Conservation (phyloP, 1,139 yeast genomes). For the Blastobotrys niveus region DNA sequence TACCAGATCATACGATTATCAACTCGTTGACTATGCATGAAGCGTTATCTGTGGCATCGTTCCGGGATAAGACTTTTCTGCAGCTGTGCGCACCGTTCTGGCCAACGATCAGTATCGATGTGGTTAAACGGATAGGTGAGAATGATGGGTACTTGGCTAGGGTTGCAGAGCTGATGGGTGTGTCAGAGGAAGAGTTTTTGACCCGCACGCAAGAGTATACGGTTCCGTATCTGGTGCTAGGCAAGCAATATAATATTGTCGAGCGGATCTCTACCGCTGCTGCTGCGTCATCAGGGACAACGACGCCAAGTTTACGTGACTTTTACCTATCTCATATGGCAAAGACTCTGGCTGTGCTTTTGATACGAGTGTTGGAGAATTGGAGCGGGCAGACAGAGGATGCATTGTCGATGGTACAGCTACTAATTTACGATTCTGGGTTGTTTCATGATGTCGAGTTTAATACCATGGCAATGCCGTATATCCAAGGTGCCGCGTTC, state of each 20-base stretch:
- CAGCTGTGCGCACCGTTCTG: conserved; percentile 73
- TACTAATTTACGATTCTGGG: conserved; percentile 28
- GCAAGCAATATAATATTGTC: conserved; percentile 57
- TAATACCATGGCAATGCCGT: conserved; percentile 36
- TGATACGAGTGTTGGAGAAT: conserved; percentile 21
- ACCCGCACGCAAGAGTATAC: conserved; percentile 67
- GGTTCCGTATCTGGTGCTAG: conserved; percentile 67
- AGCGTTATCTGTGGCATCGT: conserved; percentile 43
- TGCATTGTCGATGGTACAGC: conserved; percentile 41
- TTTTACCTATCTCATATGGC: conserved; percentile 36
- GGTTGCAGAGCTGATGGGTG: conserved; percentile 60
- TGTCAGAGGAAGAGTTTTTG: conserved; percentile 57
- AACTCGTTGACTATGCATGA: conserved; percentile 60
- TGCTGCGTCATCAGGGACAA: too few relatives aligned
- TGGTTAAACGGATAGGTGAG: conserved; percentile 48
- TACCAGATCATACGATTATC: conserved; percentile 55
- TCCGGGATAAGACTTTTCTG: conserved; percentile 37
- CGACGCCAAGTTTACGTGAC: conserved; percentile 24
- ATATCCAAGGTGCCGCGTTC: conserved; percentile 28
- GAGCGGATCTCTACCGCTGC: conserved; percentile 45
- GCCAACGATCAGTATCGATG: conserved; percentile 62
- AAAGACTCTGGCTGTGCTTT: conserved; percentile 43
- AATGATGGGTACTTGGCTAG: conserved; percentile 52
- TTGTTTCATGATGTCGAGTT: conserved; percentile 22
- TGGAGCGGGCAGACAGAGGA: neutral